Base-by-base conservation (phyloP, 2,329 filamentous ascomycete genomes). In the Aspergillus viridinutans region DNA sequence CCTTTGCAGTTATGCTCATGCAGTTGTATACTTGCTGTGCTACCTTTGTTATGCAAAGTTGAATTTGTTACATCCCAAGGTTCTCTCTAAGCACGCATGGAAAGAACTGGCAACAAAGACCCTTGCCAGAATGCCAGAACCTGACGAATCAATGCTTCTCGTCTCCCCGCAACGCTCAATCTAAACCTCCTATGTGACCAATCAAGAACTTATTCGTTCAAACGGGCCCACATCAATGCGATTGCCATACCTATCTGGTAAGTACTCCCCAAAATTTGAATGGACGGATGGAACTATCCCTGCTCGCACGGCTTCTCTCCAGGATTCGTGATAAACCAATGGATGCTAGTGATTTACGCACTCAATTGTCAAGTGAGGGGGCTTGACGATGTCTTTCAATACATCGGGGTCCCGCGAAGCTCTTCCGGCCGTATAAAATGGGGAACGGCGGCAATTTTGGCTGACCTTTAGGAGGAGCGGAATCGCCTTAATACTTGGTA, bases 61-160 rank as follows among this genome's bases (percentile, higher is more conserved):
- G 9, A 29, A 29, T 29, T 29, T 10, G 9, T 10, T 9, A 29
- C 10, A 1, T 17, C 32, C 32, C 32, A 17, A 38, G 32, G 32
- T 17, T 38, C 14, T 38, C 12, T 14, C 4, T 28, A 20, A 28
- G 49, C n/a, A 47, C 28, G 40, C n/a, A 28, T 12, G 40, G 17
- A 49, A 51, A 45, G 20, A 49, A 29, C 35, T 32, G 10, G 35
- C 20, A 55, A 53, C n/a, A 45, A 53, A 20, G 21, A 20, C 42
- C n/a, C 42, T 21, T 45, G n/a, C n/a, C 45, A 57, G 28, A 49
- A 35, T 35, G 6, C 38, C 48, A 23, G 54, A 54, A 54, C 55
- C 52, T 57, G 47, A 9, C 55, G 47, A 57, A 57, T 57, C 55
- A 57, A 25, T 23, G 35, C n/a, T 26, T 28, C 20, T 45, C 10